phyloP scores from a whole-genome alignment of 768 basidiomycete genomes.

The Rhizopogon vulgaris region DNA sequence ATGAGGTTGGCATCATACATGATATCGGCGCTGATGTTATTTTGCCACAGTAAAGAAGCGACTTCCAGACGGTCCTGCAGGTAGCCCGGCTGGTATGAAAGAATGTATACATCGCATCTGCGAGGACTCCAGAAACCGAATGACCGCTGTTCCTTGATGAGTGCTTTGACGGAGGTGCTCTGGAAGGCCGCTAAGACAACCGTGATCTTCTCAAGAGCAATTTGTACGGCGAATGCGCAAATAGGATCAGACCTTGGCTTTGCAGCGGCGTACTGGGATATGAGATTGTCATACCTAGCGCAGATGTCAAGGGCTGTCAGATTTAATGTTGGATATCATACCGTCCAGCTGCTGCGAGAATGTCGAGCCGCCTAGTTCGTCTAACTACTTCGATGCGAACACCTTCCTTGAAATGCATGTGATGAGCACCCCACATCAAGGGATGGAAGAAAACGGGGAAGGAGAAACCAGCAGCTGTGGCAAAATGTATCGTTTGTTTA shows the following conservation, averaged over 20 bases:
- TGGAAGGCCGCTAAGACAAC: slow-evolving; percentile 65
- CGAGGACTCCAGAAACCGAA: slow-evolving; percentile 91
- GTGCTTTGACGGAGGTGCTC: slow-evolving; percentile 53
- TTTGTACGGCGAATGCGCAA: slow-evolving; percentile 70
- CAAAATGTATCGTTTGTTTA: slow-evolving; percentile 54
- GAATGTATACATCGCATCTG: slow-evolving; percentile 80
- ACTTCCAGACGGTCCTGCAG: slow-evolving; percentile 76
- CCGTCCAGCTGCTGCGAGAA: slow-evolving; percentile 82
- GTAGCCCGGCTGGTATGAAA: slow-evolving; percentile 71
- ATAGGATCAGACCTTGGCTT: slow-evolving; percentile 47
- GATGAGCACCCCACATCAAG: slow-evolving; percentile 64
- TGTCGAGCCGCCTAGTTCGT: slow-evolving; percentile 57
- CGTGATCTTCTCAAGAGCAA: slow-evolving; percentile 75
- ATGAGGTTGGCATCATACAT: slow-evolving; percentile 77
- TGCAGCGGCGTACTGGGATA: slow-evolving; percentile 51
- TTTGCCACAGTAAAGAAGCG: slow-evolving; percentile 69
- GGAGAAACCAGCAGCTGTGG: slow-evolving; percentile 54
- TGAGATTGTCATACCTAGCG: slow-evolving; percentile 66
- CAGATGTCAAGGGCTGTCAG: background rate
- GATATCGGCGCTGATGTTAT: slow-evolving; percentile 79
- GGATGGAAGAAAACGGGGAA: slow-evolving; percentile 65
- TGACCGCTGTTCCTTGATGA: slow-evolving; percentile 73
- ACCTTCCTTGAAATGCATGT: slow-evolving; percentile 63
- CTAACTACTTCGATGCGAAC: slow-evolving; percentile 71
- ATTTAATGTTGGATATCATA: slow-evolving; percentile 23